Evolutionary conservation across 2,329 filamentous ascomycete genomes (phyloP).

Genomic region (Parastagonospora nodorum): DNA sequence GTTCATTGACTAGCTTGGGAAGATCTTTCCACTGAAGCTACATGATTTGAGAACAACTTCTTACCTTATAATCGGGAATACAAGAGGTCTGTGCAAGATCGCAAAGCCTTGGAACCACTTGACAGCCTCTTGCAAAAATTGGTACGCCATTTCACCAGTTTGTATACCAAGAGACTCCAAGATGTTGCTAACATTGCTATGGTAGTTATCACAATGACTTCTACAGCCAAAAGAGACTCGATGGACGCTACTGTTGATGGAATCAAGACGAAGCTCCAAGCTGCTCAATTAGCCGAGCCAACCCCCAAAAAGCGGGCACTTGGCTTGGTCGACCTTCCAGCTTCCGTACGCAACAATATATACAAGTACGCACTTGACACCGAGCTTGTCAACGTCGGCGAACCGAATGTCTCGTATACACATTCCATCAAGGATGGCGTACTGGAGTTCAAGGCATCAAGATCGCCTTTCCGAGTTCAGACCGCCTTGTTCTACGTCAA

Average conservation of each 20-base stretch:
- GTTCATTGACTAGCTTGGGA: too few species aligned
- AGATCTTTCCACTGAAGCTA: too few species aligned
- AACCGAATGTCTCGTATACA: conserved; percentile 37
- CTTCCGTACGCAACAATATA: conserved; percentile 39
- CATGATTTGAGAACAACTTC: too few species aligned
- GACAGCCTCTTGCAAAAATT: background rate
- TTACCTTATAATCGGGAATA: too few species aligned
- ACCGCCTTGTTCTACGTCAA: conserved; percentile 34
- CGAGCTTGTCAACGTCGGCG: conserved; percentile 37
- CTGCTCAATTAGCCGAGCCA: conserved; percentile 10
- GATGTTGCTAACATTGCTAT: background rate
- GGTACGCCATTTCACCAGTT: background rate
- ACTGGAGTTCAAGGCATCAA: conserved; percentile 35
- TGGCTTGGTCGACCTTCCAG: conserved; percentile 31
- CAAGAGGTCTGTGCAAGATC: too few species aligned
- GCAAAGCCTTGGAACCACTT: too few species aligned
- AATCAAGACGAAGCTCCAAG: conserved; percentile 20
- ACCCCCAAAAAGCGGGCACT: conserved; percentile 29
- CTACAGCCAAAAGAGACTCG: conserved; percentile 32
- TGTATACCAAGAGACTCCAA: background rate
- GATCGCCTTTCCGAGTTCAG: conserved; percentile 31
- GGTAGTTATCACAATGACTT: conserved; percentile 1
- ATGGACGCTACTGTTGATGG: conserved; percentile 34
- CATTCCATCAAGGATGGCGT: conserved; percentile 24
- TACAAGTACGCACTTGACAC: conserved; percentile 41